A percentile compares a stretch with the other conserved stretches of the same genome.
These are phyloP conservation scores for Cichorium intybus DNA, from an alignment of 140 eudicot genomes.

Conservation along the genomic window DNA sequence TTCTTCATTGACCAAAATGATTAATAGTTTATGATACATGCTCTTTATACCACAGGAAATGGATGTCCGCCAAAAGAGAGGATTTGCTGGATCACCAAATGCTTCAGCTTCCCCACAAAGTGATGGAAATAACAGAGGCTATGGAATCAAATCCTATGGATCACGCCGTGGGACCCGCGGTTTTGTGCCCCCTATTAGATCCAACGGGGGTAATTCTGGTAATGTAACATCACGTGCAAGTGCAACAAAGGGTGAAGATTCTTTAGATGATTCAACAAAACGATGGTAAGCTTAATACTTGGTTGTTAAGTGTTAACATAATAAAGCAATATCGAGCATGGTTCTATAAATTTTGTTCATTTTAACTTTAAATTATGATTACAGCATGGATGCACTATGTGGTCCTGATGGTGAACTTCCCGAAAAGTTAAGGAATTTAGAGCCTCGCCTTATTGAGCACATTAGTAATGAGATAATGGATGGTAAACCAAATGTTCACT, in stretches of 20 bases:
- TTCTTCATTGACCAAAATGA: background rate
- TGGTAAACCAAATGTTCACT: slow-evolving; percentile 91
- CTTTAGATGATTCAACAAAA: slow-evolving; percentile 82
- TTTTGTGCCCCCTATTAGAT: slow-evolving; percentile 82
- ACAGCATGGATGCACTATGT: slow-evolving; percentile 78
- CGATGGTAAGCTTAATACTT: slow-evolving; percentile 56
- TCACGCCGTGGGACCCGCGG: slow-evolving; percentile 95
- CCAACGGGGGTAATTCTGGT: slow-evolving; percentile 65
- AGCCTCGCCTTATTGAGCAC: slow-evolving; percentile 92
- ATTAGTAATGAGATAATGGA: slow-evolving; percentile 98
- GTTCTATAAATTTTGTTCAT: background rate
- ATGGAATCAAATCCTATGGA: slow-evolving; percentile 67
- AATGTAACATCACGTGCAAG: slow-evolving; percentile 69
- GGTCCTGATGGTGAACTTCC: slow-evolving; percentile 99
- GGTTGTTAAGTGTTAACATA: slow-evolving; percentile 5
- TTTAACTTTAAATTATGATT: slow-evolving; percentile 7
- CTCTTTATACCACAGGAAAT: slow-evolving; percentile 54
- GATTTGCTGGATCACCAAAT: slow-evolving; percentile 70
- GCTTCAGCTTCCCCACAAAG: slow-evolving; percentile 72
- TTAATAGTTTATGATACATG: background rate
- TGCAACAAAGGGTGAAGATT: slow-evolving; percentile 71
- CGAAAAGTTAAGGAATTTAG: slow-evolving; percentile 81
- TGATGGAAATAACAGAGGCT: slow-evolving; percentile 58
- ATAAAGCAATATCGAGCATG: slow-evolving; percentile 7
- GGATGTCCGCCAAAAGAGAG: slow-evolving; percentile 78